Evolutionary conservation across 2,329 filamentous ascomycete genomes (phyloP).

Genomic region (Aspergillus fructus): DNA sequence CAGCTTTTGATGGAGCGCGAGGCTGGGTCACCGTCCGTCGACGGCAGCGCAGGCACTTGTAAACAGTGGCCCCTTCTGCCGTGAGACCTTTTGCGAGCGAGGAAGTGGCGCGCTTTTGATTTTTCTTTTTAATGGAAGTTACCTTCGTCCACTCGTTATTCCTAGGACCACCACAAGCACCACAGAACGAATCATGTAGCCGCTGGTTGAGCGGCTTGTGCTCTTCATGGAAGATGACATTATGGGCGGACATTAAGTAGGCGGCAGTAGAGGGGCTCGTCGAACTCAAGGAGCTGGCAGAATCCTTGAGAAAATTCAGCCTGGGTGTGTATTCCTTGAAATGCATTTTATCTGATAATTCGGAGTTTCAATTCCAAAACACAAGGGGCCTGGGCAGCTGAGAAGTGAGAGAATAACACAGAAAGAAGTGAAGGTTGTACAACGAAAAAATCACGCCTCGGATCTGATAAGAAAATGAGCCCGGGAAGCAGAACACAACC

Average conservation of each 20-base stretch:
- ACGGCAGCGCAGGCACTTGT: constrained; percentile 39
- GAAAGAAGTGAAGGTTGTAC: neutral
- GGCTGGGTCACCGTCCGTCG: constrained; percentile 30
- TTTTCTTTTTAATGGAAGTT: constrained; percentile 25
- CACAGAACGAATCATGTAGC: constrained; percentile 37
- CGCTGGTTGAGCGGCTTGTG: constrained; percentile 31
- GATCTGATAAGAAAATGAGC: constrained; percentile 10
- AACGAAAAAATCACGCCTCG: neutral
- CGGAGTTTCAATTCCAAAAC: neutral
- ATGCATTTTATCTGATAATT: constrained; percentile 16
- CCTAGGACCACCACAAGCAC: constrained; percentile 41
- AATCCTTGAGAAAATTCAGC: constrained; percentile 38
- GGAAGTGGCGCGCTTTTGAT: constrained; percentile 11
- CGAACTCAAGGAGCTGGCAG: constrained; percentile 32
- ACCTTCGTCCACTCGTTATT: constrained; percentile 30
- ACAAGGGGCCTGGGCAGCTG: neutral
- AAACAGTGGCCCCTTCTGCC: constrained; percentile 29
- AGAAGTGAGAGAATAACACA: neutral
- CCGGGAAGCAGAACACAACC: constrained; percentile 6
- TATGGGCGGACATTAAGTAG: constrained; percentile 40
- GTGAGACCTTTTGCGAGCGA: constrained; percentile 11
- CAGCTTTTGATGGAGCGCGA: constrained; percentile 13
- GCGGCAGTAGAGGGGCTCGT: constrained; percentile 42
- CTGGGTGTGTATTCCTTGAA: constrained; percentile 25
- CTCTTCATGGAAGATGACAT: constrained; percentile 35